A percentile compares a stretch with the other conserved stretches of the same genome.
Evolutionary conservation across 768 basidiomycete species (phyloP).

Genomic region (Crucibulum laeve): DNA sequence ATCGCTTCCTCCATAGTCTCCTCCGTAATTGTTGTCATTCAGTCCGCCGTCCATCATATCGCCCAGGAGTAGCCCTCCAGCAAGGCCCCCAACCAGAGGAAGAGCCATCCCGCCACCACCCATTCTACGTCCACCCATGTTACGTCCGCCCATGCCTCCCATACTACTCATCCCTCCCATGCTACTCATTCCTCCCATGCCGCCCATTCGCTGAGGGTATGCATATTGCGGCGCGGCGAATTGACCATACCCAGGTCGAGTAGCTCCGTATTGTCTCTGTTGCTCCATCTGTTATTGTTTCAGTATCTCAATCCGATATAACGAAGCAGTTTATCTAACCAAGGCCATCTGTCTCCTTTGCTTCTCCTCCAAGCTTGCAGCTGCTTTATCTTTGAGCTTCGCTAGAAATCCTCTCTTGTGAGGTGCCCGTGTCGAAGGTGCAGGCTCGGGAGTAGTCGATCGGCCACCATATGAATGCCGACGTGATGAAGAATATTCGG

Average conservation of each 20-base stretch:
- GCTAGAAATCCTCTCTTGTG: conserved; percentile 52
- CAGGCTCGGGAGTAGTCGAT: conserved; percentile 8
- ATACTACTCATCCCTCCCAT: not conserved
- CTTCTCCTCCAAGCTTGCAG: conserved; percentile 62
- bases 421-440: conserved; percentile 5
- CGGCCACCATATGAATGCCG: conserved; percentile 23
- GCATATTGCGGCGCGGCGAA: conserved; percentile 15
- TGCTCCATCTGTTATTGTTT: conserved; percentile 17
- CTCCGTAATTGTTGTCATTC: conserved; percentile 15
- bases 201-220: conserved; percentile 11
- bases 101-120: conserved; percentile 30
- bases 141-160: conserved; percentile 9
- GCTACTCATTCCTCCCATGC: conserved; percentile 1
- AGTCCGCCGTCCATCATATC: conserved; percentile 25
- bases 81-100: conserved; percentile 40
- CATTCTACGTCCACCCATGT: conserved; percentile 16
- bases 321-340: conserved; percentile 4
- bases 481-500: conserved; percentile 14
- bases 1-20: conserved; percentile 17
- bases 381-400: conserved; percentile 59
- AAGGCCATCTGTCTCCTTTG: conserved; percentile 28
- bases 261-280: conserved; percentile 12
- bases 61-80: conserved; percentile 47
- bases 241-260: conserved; percentile 19
- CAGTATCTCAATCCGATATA: not conserved